Evolutionary conservation across 148 eudicot genomes (phyloP), one percentile per base, ranked within the genome.

Genomic region (Hydrangea macrophylla): DNA sequence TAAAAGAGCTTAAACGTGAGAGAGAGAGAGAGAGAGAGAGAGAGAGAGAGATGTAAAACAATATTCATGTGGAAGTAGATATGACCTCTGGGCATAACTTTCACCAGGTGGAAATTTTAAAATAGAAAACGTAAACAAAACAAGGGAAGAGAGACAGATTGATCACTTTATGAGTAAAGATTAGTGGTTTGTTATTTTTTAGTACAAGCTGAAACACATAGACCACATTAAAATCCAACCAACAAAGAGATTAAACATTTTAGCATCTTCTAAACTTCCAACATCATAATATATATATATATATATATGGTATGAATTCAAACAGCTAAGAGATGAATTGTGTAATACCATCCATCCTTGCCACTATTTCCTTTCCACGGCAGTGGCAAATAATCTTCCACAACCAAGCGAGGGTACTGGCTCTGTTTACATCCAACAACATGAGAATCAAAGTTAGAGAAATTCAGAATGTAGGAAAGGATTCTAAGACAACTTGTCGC

Each of bases 371-470:
- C 96, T 78, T 90, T 92, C 80, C 83, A 79, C 7, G 98, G 98
- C 31, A 87, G 75, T 58, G 98, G 98, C 37, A 50, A 31, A 68
- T 90, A 88, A 73, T 92, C 94, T 62, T 92, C 96, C 76, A 71
- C 90, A 48, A 86, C 94, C 75, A 90, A 69, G 75, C 98, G 96
- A 70, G 98, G 98, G 70, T 87, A 92, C 73, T 92, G 98, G 57
- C 98, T 92, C 98, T 92, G 89, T 55, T 50, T 33, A 57, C 48
- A 45, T 70, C 45, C 53, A 51, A 48, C 12, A 71, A 61, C 27
- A 31, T 23, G n/a, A 48, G 39, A 64, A n/a, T n/a, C n/a, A n/a
- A n/a, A 22, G n/a, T 54, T 1, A 13, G 11, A 60, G 26, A 68
- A 67, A n/a, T 36, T 1, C 22, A 60, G 17, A n/a, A 22, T 37